Evolutionary conservation across 2,329 filamentous ascomycete species (phyloP).

Genomic region (Aspergillus hortae): DNA sequence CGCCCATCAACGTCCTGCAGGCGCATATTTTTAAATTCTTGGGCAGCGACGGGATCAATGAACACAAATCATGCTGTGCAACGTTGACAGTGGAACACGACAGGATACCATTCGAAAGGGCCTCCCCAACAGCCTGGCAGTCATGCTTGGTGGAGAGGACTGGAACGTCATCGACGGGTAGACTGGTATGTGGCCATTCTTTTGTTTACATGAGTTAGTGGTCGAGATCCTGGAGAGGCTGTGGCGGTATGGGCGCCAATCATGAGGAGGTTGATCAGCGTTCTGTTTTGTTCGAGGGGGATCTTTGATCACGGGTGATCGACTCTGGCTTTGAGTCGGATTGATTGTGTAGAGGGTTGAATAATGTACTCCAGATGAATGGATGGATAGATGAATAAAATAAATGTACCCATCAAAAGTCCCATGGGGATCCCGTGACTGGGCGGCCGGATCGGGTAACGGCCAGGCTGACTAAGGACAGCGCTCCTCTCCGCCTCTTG

Average conservation of each 20-base stretch:
- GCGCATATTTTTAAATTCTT: slow-evolving; percentile 15
- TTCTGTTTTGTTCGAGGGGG: no score
- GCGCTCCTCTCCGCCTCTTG: slow-evolving; percentile 17
- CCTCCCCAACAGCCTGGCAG: slow-evolving; percentile 10
- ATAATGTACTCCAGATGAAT: no score
- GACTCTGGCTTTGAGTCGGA: neutral
- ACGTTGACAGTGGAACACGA: slow-evolving; percentile 15
- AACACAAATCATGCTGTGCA: slow-evolving; percentile 20
- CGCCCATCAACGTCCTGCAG: slow-evolving; percentile 14
- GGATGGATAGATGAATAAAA: no score
- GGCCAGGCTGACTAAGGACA: slow-evolving; percentile 1
- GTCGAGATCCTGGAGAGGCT: neutral
- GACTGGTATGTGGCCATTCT: slow-evolving; percentile 8
- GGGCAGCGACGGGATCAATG: slow-evolving; percentile 21
- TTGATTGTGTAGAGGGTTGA: neutral
- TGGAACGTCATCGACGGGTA: slow-evolving; percentile 16
- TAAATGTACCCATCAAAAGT: no score
- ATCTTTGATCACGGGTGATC: neutral
- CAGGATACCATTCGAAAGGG: slow-evolving; percentile 10
- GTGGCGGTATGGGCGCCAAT: no score
- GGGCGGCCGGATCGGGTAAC: slow-evolving; percentile 11
- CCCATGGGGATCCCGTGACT: slow-evolving; percentile 26
- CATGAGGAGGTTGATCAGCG: no score
- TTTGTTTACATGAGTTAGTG: neutral
- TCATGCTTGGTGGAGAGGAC: slow-evolving; percentile 6